Percentiles rank a stretch among this genome's conserved stretches.
phyloP scores from a whole-genome alignment of 768 basidiomycete genomes.

The Nevesoporus exiguus region DNA sequence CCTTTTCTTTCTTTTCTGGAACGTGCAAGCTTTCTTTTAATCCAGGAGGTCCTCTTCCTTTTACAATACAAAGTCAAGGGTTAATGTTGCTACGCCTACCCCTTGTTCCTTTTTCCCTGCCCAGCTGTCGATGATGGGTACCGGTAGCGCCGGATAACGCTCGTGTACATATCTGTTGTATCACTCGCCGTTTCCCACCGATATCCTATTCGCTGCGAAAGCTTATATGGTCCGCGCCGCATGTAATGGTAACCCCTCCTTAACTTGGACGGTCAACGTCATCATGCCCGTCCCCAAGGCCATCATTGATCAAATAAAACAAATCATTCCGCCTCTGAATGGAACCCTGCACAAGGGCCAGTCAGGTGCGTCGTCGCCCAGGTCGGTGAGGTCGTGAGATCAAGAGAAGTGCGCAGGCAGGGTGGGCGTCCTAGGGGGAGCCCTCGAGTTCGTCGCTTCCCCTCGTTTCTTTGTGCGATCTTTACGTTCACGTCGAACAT shows the following conservation, averaged over 20 bases:
- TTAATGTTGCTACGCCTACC: conserved; percentile 25
- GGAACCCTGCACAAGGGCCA: conserved; percentile 92
- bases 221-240: not conserved
- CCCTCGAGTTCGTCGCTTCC: conserved; percentile 67
- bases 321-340: conserved; percentile 87
- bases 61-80: conserved; percentile 23
- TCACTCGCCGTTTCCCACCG: conserved; percentile 10
- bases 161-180: conserved; percentile 29
- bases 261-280: not conserved
- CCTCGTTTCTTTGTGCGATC: not conserved
- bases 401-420: conserved; percentile 49
- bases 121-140: conserved; percentile 8
- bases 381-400: not conserved
- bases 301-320: conserved; percentile 68
- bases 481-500: not conserved
- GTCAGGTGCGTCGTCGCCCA: conserved; percentile 53
- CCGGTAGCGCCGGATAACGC: conserved; percentile 14
- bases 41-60: conserved; percentile 4
- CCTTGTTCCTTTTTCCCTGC: not conserved
- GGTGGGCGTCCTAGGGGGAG: conserved; percentile 92
- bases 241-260: not conserved
- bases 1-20: conserved; percentile 5
- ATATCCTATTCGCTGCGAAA: conserved; percentile 29
- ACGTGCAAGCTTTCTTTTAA: conserved; percentile 5
- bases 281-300: conserved; percentile 59